Conservation (phyloP, 2,329 filamentous ascomycete genomes). For the Cytospora leucostoma region DNA sequence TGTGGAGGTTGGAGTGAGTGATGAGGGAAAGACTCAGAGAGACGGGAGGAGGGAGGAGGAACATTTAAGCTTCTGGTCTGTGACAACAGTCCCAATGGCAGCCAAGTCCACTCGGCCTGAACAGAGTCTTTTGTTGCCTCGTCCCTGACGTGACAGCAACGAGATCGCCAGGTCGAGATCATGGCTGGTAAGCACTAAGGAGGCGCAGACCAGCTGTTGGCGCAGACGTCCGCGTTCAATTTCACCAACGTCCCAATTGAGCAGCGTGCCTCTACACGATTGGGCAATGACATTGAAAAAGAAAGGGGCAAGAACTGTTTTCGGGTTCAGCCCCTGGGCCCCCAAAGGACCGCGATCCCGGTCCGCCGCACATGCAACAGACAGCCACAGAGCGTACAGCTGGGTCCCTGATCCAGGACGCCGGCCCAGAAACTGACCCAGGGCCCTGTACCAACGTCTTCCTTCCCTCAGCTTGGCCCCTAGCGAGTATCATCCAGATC, state of each 20-base stretch:
- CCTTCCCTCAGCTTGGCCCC: too few relatives aligned
- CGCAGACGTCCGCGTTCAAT: background rate
- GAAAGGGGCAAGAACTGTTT: background rate
- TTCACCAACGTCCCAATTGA: background rate
- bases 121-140: background rate
- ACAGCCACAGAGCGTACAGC: too few relatives aligned
- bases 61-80: background rate
- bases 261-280: background rate
- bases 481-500: too few relatives aligned
- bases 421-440: too few relatives aligned
- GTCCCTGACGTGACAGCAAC: background rate
- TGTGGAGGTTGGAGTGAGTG: background rate
- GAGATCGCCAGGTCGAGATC: background rate
- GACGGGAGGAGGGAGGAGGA: background rate
- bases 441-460: too few relatives aligned
- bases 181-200: background rate
- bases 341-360: too few relatives aligned
- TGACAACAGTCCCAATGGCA: background rate
- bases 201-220: background rate
- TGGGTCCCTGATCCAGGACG: too few relatives aligned
- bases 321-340: too few relatives aligned
- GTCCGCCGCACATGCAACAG: too few relatives aligned
- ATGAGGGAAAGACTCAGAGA: background rate
- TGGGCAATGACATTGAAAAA: background rate
- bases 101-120: background rate